These are phyloP conservation scores for Botrytis paeoniae DNA, from an alignment of 2,329 filamentous ascomycete species.

Conservation along the genomic window DNA sequence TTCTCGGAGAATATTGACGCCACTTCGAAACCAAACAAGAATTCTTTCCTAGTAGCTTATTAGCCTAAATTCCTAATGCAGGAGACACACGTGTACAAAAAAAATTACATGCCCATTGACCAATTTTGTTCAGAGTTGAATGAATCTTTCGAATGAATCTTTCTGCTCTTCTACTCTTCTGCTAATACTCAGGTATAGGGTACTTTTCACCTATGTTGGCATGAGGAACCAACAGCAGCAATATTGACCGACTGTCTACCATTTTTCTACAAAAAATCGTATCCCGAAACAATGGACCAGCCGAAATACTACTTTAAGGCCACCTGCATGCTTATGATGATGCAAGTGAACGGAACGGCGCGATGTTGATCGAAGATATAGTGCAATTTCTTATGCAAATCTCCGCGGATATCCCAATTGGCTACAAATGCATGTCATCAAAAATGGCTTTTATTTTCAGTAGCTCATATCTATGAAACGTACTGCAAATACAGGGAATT, in stretches of 20 bases:
- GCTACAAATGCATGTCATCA: background rate
- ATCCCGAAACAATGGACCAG: slow-evolving; percentile 2
- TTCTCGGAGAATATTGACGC: background rate
- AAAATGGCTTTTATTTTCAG: background rate
- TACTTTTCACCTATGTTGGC: background rate
- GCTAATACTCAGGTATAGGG: background rate
- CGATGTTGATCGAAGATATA: background rate
- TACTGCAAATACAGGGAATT: background rate
- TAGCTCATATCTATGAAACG: background rate
- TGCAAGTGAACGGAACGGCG: background rate
- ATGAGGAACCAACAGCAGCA: background rate
- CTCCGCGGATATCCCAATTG: background rate
- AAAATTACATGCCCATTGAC: background rate
- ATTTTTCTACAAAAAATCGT: background rate
- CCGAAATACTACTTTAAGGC: background rate
- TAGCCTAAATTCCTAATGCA: background rate
- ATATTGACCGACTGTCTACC: background rate
- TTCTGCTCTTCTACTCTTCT: background rate
- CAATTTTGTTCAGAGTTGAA: background rate
- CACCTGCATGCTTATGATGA: background rate
- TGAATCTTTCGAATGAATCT: background rate
- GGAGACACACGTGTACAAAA: background rate
- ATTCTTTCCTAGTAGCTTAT: background rate
- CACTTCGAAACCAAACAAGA: background rate
- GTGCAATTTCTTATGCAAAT: background rate